Conservation (phyloP, 805 yeast genomes). For the Spathaspora passalidarum region DNA sequence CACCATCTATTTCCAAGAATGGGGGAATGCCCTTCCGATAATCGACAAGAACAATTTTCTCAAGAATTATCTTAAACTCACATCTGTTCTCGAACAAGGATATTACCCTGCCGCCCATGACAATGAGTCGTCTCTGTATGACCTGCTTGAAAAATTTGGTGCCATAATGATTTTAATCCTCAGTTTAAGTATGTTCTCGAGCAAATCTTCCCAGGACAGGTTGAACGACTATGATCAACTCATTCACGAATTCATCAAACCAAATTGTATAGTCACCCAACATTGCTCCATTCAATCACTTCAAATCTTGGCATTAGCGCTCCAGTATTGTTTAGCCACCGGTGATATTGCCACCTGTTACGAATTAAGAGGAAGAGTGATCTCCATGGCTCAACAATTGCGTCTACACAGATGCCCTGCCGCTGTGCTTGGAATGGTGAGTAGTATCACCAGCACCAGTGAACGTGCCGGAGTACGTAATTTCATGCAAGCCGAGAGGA, state of each 20-base stretch:
- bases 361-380: constrained; percentile 69
- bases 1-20: constrained; percentile 67
- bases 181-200: constrained; percentile 47
- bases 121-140: constrained; percentile 16
- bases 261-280: constrained; percentile 54
- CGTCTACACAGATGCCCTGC: constrained; percentile 85
- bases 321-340: constrained; percentile 65
- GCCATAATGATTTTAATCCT: constrained; percentile 48
- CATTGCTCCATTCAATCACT: constrained; percentile 65
- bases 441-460: constrained; percentile 7
- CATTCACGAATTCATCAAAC: constrained; percentile 58
- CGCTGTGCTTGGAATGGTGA: constrained; percentile 68
- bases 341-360: constrained; percentile 76
- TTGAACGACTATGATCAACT: constrained; percentile 55
- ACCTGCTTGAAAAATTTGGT: constrained; percentile 52
- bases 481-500: constrained; percentile 77
- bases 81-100: constrained; percentile 41
- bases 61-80: constrained; percentile 50
- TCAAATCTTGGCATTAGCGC: constrained; percentile 65
- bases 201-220: constrained; percentile 28
- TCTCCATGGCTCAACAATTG: constrained; percentile 81
- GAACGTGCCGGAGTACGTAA: constrained; percentile 29
- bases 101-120: constrained; percentile 1
- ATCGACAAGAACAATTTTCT: constrained; percentile 69
- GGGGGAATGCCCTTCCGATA: constrained; percentile 72